phyloP scores from a whole-genome alignment of 345 rosid genomes.

The Mallotus nudiflorus region DNA sequence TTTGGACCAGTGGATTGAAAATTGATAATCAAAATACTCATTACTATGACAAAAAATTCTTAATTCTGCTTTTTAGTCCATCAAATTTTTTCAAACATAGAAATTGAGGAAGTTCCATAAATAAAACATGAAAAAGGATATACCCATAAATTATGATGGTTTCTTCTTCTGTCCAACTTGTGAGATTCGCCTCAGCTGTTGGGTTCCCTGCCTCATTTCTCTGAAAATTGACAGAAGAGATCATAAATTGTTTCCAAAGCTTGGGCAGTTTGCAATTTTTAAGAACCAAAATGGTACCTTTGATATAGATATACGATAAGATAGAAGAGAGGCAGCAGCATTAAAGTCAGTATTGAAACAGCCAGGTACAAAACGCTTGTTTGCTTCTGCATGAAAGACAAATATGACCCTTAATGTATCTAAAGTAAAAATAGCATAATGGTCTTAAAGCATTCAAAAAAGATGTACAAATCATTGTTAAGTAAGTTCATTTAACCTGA shows the following conservation, averaged over 20 bases:
- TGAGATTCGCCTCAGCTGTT: constrained; percentile 71
- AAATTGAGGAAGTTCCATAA: neutral
- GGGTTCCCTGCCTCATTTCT: constrained; percentile 72
- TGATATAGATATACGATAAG: constrained; percentile 70
- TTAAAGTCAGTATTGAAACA: constrained; percentile 70
- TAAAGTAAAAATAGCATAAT: constrained; percentile 4
- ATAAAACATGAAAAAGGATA: neutral
- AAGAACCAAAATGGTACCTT: constrained; percentile 43
- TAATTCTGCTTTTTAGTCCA: no score
- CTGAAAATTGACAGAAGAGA: constrained; percentile 35
- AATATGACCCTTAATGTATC: neutral
- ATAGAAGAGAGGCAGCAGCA: constrained; percentile 88
- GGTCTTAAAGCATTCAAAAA: neutral
- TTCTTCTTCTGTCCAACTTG: constrained; percentile 57
- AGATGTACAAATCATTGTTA: constrained; percentile 6
- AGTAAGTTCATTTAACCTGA: neutral
- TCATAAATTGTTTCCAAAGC: constrained; percentile 18
- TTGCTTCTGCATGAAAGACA: constrained; percentile 55
- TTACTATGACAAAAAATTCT: no score
- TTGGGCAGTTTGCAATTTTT: neutral
- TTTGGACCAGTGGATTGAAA: neutral
- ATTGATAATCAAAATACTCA: neutral
- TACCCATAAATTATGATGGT: constrained; percentile 30
- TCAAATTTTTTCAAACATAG: neutral
- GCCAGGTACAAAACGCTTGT: constrained; percentile 71